Percentiles rank a stretch among this genome's conserved stretches.
These are phyloP conservation scores for Mesotaenium endlicherianum DNA, from an alignment of 139 green algal species.

Conservation along the genomic window DNA sequence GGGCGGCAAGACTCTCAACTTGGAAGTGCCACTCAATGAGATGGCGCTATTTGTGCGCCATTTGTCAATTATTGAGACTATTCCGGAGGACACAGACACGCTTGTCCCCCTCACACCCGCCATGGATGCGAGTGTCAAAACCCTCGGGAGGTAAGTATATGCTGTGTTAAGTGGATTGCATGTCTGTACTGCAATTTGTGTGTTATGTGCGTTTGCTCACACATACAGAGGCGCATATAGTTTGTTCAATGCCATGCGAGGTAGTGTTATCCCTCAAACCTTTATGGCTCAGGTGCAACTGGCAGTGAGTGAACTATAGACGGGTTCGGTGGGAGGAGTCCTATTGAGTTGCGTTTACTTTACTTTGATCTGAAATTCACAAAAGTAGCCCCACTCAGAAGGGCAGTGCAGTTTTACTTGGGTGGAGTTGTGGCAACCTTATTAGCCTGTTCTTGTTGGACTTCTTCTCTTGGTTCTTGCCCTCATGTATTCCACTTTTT, in stretches of 20 bases:
- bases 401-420: not conserved
- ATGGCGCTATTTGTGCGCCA: constrained; percentile 16
- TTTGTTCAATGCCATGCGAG: no score
- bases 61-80: constrained; percentile 15
- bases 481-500: not conserved
- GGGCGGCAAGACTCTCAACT: not conserved
- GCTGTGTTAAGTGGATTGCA: no score
- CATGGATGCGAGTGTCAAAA: constrained; percentile 3
- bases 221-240: no score
- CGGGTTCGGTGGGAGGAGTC: no score
- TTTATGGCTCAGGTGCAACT: no score
- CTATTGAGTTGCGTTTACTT: no score
- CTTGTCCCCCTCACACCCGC: constrained; percentile 3
- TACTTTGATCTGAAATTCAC: not conserved
- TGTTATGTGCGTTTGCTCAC: no score
- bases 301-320: no score
- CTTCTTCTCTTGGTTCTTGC: not conserved
- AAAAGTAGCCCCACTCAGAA: not conserved
- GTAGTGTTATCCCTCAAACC: no score
- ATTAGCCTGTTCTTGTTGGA: not conserved
- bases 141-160: constrained; percentile 28
- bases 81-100: constrained; percentile 35
- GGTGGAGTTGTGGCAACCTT: not conserved
- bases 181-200: no score
- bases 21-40: constrained; percentile 14